Base-by-base conservation (phyloP, 192 early-diverging fungal genomes). In the Coemansia sp. region DNA sequence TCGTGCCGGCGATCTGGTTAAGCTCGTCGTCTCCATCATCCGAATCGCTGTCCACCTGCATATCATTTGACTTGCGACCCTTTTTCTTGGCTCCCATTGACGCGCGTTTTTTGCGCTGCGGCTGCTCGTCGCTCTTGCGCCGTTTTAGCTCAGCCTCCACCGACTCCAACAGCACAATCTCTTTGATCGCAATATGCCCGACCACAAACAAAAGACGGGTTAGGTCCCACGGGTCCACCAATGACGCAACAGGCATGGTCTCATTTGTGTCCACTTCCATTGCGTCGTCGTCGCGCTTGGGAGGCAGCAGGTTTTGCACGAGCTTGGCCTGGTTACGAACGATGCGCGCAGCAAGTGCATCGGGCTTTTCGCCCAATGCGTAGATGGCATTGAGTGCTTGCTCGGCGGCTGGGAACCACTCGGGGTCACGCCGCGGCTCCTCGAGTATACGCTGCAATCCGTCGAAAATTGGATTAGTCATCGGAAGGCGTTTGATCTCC, bases 361-460 rank as follows among this genome's bases (percentile, higher is more conserved):
- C 94, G 8, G 98, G 98, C 62, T 97, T 92, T 38, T 98, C 94
- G 21, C 90, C 85, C 38, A 99, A 79, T 1, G 87, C 59, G 65
- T 95, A 97, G 17, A 98, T 92, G 4, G 94, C 87, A 66, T 98
- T 98, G 26, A 99, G 80, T 5, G 91, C 95, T 65, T 99, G 94
- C 71, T 99, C 93, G 1, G 93, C 88, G 19, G 96, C 86, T 10
- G 87, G 84, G 78, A 96, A 97, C 95, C 94, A 94, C 71, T 68
- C 61, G 7, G 66, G 51, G 20, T 74, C 68, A 19, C 68, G 66
- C 0, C 74, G 72, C 1, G 66, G 70, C 60, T 73, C 67, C 46
- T 74, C 71, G 28, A 77, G 57, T n/a, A 89, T 75, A 21, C 78
- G 70, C 51, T 65, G 60, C 67, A 91, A 47, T 10, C 83, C 71